Base-by-base conservation (phyloP, 371 early-diverging fungal genomes). In the Saksenaea oblongispora region DNA sequence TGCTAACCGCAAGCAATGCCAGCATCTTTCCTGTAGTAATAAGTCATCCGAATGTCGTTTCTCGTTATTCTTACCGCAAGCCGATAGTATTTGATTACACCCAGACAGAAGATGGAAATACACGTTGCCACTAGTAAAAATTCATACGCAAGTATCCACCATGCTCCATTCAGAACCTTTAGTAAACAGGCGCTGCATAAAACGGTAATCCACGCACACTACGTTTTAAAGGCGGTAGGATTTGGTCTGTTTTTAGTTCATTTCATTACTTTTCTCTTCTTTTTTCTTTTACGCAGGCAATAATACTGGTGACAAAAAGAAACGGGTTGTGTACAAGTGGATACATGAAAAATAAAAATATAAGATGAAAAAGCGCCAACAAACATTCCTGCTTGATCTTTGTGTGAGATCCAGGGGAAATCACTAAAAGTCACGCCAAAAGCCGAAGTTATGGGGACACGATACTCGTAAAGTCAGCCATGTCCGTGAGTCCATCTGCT, bases 81-180 rank as follows among this genome's bases (percentile, higher is more conserved):
- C 56, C 78, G 69, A 61, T 81, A 76, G 15, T 72, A 55, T 14
- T 54, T 42, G 27, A 75, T 58, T 1, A 70, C 54, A 17, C 64
- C 71, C 31, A 71, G 56, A 55, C 70, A 51, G 41, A 78, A 71
- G 5, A 71, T 22, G 17, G 64, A 26, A 11, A 63, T 51, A 27
- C 65, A 60, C 15, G 70, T 72, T 11, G 62, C 5, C 1, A 68
- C 62, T 31, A 81, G 62, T 17, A 65, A 36, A 5, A 73, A 54
- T 61, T 81, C 71, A 63, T 74, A 81, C 0, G 73, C 42, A 9
- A 81, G 66, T 14, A 81, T 65, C 81, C 81, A 81, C 81, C 81
- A 81, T 28, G 76, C 78, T 2, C 78, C 78, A 35, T 76, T 56
- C n/a, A 78, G 53, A 3, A 69, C 70, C 47, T 74, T 71, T 15